Conservation (phyloP, 331 rosid species). For the Spiraea crenata region DNA sequence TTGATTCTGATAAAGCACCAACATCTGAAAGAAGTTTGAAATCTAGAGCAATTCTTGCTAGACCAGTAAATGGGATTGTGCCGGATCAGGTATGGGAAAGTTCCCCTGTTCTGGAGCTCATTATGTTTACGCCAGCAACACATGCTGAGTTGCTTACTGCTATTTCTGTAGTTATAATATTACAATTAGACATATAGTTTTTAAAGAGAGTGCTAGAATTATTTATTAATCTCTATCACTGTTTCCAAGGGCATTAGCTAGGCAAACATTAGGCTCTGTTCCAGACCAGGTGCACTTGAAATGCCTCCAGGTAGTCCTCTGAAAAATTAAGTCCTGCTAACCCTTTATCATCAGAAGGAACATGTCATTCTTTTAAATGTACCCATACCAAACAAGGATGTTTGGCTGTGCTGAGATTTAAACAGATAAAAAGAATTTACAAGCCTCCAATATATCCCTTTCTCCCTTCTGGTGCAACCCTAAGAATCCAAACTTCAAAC, state of each 20-base stretch:
- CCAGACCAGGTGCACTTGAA: neutral
- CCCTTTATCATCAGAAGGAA: neutral
- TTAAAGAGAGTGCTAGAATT: neutral
- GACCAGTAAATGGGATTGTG: slow-evolving; percentile 77
- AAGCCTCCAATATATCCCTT: neutral
- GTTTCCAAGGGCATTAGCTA: neutral
- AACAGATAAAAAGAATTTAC: neutral
- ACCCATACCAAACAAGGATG: neutral
- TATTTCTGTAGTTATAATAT: neutral
- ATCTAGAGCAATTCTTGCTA: slow-evolving; percentile 57
- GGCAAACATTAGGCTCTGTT: neutral
- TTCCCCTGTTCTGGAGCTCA: slow-evolving; percentile 14
- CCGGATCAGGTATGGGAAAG: slow-evolving; percentile 58
- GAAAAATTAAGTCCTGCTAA: neutral
- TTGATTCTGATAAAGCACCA: slow-evolving; percentile 65
- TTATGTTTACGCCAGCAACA: neutral
- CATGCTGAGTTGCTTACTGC: neutral
- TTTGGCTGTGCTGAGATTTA: neutral
- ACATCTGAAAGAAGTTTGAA: slow-evolving; percentile 70
- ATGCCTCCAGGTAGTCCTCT: neutral
- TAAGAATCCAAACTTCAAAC: neutral
- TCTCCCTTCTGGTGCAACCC: neutral
- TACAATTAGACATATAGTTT: no score
- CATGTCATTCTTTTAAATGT: neutral
- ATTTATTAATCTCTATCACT: neutral